Base-by-base conservation (phyloP, 345 rosid species). In the Dipteronia dyeriana region DNA sequence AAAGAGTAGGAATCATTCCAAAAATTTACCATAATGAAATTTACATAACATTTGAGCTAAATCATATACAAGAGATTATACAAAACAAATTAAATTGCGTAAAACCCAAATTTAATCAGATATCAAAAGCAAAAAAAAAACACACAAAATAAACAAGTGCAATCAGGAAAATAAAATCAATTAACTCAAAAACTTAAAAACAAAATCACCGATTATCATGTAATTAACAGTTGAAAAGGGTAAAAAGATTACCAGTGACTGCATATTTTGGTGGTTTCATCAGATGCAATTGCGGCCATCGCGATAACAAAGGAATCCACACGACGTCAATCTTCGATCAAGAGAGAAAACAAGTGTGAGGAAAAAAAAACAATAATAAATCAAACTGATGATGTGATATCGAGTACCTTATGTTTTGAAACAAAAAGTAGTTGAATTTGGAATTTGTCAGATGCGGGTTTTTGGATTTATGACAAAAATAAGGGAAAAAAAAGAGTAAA, bases 241-340 rank as follows among this genome's bases (percentile, higher is more conserved):
- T 3, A 16, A 69, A 70, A 70, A 3, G 62, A 81, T 49, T 87
- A 95, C 98, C 98, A 95, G 92, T 95, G 97, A 82, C 70, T 78
- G 89, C 98, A 95, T 12, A 88, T 80, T 78, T 79, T 85, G 39
- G 91, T 88, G 83, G 86, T 75, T 47, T 89, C 97, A 79, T 88
- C 97, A 10, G 90, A 71, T 71, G 85, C 86, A 66, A 84, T 65
- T 68, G 80, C 63, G 26, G 63, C 94, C 98, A 95, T 95, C 81
- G 73, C 81, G 76, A 70, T 66, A 25, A 29, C 2, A 9, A 39
- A 59, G 47, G 47, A 51, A 49, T 25, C 25, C 34, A 20, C 25
- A 73, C 70, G 66, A 63, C 66, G 73, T n/a, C 76, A 25, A n/a
- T 68, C 72, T 45, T 66, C 84, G 68, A 78, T 78, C 75, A 62